These are phyloP conservation scores for Coemansia sp. DNA, from an alignment of 192 early-diverging fungal genomes.

Conservation along the genomic window DNA sequence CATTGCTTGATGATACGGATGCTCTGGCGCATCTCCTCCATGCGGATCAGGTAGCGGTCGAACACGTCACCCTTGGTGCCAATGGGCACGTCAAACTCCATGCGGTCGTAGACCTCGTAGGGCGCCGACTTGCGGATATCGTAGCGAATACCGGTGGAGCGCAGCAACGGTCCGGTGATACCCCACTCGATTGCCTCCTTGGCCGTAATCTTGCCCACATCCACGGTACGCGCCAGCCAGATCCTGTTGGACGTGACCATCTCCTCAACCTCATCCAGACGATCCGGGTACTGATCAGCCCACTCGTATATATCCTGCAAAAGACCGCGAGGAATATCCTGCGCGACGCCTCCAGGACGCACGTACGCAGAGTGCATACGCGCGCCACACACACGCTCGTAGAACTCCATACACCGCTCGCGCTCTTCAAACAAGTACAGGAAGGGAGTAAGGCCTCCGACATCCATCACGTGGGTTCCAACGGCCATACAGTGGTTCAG, in stretches of 20 bases:
- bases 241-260: constrained; percentile 90
- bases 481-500: constrained; percentile 99
- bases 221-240: constrained; percentile 87
- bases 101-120: constrained; percentile 92
- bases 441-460: constrained; percentile 97
- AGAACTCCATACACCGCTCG: constrained; percentile 99
- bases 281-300: constrained; percentile 84
- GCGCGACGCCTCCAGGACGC: constrained; percentile 90
- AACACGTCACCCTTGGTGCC: constrained; percentile 94
- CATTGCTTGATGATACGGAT: constrained; percentile 95
- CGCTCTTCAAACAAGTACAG: constrained; percentile 99
- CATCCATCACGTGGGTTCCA: constrained; percentile 95
- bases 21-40: constrained; percentile 98
- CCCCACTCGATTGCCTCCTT: constrained; percentile 88
- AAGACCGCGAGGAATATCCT: constrained; percentile 90
- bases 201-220: constrained; percentile 82
- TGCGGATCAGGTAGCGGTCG: constrained; percentile 94
- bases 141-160: constrained; percentile 90
- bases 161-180: constrained; percentile 93
- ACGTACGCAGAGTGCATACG: constrained; percentile 98
- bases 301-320: constrained; percentile 95
- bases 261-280: constrained; percentile 95
- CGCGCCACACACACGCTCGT: constrained; percentile 97
- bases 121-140: constrained; percentile 92
- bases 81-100: constrained; percentile 97